Evolutionary conservation across 495 filamentous ascomycete species (phyloP).

Genomic region (Annulohypoxylon stygium): DNA sequence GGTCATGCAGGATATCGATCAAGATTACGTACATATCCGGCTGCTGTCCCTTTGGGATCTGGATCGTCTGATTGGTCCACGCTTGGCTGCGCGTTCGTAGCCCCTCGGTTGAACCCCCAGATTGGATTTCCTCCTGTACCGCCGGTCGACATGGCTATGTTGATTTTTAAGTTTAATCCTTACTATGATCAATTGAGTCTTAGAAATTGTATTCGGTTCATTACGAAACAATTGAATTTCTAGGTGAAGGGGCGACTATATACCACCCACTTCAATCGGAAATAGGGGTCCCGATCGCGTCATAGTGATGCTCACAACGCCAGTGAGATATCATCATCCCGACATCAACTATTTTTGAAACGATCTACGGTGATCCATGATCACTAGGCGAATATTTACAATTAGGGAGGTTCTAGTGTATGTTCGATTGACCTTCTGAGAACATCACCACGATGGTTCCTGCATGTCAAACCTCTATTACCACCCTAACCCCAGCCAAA

Average conservation of each 20-base stretch:
- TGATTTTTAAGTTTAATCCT: too few species aligned
- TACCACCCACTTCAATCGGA: background rate
- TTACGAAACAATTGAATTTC: background rate
- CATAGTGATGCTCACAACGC: slow-evolving; percentile 37
- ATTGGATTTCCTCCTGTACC: slow-evolving; percentile 38
- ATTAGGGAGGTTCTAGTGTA: background rate
- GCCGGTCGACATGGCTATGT: slow-evolving; percentile 42
- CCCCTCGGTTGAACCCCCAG: slow-evolving; percentile 27
- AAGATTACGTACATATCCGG: slow-evolving; percentile 37
- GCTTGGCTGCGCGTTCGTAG: slow-evolving; percentile 14
- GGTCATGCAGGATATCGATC: background rate
- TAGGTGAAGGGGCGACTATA: background rate
- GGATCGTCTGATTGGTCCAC: slow-evolving; percentile 39
- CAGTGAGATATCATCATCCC: slow-evolving; percentile 12
- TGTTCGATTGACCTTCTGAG: background rate
- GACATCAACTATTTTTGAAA: slow-evolving; percentile 9
- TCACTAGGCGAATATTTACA: slow-evolving; percentile 11
- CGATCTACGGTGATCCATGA: slow-evolving; percentile 15
- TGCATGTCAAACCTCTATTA: background rate
- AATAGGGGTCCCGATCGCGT: slow-evolving; percentile 25
- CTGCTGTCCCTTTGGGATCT: slow-evolving; percentile 41
- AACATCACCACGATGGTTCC: background rate
- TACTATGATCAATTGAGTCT: background rate
- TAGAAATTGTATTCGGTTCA: background rate
- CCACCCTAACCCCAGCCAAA: background rate